Conservation (phyloP, 495 filamentous ascomycete genomes). For the Aspergillus heteromorphus region DNA sequence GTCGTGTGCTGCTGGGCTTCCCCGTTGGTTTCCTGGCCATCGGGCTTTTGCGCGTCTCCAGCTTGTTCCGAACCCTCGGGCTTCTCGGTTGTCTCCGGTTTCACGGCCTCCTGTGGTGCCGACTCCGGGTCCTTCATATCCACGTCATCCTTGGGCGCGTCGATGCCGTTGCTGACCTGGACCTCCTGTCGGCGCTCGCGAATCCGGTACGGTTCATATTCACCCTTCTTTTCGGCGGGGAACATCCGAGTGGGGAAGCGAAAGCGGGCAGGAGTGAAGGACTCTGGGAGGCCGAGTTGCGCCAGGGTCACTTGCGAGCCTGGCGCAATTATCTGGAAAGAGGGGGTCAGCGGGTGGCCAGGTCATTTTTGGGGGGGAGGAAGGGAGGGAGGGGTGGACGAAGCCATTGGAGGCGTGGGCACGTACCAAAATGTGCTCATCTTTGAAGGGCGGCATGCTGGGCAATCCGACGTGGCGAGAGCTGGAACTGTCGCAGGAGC, state of each 20-base stretch:
- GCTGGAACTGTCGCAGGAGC: slow-evolving; percentile 9
- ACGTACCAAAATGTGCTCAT: slow-evolving; percentile 69
- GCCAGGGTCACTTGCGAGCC: slow-evolving; percentile 91
- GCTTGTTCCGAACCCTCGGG: slow-evolving; percentile 16
- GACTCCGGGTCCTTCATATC: slow-evolving; percentile 41
- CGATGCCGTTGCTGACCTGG: slow-evolving; percentile 31
- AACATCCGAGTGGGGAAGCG: slow-evolving; percentile 93
- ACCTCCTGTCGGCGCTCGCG: slow-evolving; percentile 60
- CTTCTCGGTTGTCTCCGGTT: slow-evolving; percentile 19
- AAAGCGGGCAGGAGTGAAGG: slow-evolving; percentile 76
- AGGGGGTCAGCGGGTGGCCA: neutral
- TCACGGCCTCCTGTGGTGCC: slow-evolving; percentile 17
- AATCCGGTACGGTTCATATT: slow-evolving; percentile 80
- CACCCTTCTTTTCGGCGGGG: slow-evolving; percentile 66
- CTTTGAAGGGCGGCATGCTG: slow-evolving; percentile 67
- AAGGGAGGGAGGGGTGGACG: neutral
- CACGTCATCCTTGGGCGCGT: slow-evolving; percentile 40
- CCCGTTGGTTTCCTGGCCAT: slow-evolving; percentile 16
- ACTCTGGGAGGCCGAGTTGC: slow-evolving; percentile 87
- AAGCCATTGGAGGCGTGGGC: neutral
- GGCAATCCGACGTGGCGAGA: slow-evolving; percentile 7
- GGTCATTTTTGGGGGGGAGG: too few relatives aligned
- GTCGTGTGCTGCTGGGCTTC: slow-evolving; percentile 22
- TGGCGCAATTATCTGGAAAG: slow-evolving; percentile 75
- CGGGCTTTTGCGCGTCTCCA: slow-evolving; percentile 11